Evolutionary conservation across 441 rosid species (phyloP), one percentile per base, ranked within the genome.

Genomic region (Populus tomentosa): DNA sequence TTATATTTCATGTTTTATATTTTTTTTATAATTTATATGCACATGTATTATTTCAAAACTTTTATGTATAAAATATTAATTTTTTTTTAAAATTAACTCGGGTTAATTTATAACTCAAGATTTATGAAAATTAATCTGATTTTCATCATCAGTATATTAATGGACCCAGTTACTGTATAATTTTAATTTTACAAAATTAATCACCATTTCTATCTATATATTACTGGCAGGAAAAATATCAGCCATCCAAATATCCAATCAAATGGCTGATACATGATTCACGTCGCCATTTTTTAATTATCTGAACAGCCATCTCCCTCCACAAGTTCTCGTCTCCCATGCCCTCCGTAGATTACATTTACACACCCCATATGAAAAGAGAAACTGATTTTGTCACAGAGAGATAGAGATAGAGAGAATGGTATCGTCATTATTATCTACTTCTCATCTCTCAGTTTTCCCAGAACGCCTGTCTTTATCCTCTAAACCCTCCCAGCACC

Each of bases 361-460:
- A 13, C 18, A 5, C 56, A 14, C 18, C 53, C 53, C 7, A 14
- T 46, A 46, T 46, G 13, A 46, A 14, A 46, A 46, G 6, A 13
- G 56, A 46, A 14, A 10, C 50, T 66, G 32, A 3, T 28, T 28
- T 28, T 30, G 14, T 30, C 8, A 16, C 1, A 30, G 16, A 30
- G 30, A 16, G 26, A 13, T 0, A 28, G 7, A 72, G 64, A 46
- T 26, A 24, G 66, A 50, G 74, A 33, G 2, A 71, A 82, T 83
- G 86, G 78, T 84, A 73, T 80, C 86, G 80, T 82, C 84, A 32
- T 65, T 46, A 46, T 46, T 82, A 46, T 80, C 79, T 74, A 56
- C 78, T 70, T 78, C 80, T 74, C 82, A 80, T 67, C 75, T 80
- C 78, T 85, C 84, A 5, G 77, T 83, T n/a, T 67, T 78, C 24